Evolutionary conservation across 257 asterid species (phyloP), one percentile per base, ranked within the genome.

Genomic region (Salvia splendens): DNA sequence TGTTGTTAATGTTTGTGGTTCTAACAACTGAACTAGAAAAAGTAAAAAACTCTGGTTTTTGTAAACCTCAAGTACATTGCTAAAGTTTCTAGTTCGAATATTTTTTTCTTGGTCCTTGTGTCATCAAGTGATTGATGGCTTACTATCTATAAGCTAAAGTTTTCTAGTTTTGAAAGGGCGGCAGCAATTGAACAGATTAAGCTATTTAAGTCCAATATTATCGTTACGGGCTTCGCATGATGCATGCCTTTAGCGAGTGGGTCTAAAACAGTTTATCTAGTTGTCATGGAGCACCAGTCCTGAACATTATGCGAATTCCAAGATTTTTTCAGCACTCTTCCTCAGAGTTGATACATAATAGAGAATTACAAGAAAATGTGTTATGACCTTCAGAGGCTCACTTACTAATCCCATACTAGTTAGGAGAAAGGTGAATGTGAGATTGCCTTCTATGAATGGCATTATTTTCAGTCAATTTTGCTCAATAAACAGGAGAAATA

Each of bases 21-120:
- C 64, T 68, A 59, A 43, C 49, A 53, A 17, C 56, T 64, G 47
- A 70, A 32, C 40, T 62, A 59, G 68, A 33, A 52, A 32, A 52
- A 24, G 30, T 2, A 55, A 48, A n/a, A 15, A 46, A 64, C 9
- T 32, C 41, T 71, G 62, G 32, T 56, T 33, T 10, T 6, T 70
- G 64, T 12, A 20, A 28, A 52, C 30, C 59, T 64, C 57, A 33
- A 12, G 24, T 50, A 41, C 55, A 53, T 33, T 64, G 59, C 64
- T 64, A 45, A 47, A 52, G 16, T 60, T 35, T 42, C 8, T 15
- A 43, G 11, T 41, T 42, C 40, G 35, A 38, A 38, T 38, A 14
- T 5, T 1, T 59, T 30, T 33, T 48, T 49, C 42, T 43, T 33
- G 47, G 65, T 30, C 40, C 12, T 52, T 6, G 12, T 43, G 43